These are phyloP conservation scores for Cryphonectria carpinicola DNA, from an alignment of 2,329 filamentous ascomycete genomes.

Conservation along the genomic window DNA sequence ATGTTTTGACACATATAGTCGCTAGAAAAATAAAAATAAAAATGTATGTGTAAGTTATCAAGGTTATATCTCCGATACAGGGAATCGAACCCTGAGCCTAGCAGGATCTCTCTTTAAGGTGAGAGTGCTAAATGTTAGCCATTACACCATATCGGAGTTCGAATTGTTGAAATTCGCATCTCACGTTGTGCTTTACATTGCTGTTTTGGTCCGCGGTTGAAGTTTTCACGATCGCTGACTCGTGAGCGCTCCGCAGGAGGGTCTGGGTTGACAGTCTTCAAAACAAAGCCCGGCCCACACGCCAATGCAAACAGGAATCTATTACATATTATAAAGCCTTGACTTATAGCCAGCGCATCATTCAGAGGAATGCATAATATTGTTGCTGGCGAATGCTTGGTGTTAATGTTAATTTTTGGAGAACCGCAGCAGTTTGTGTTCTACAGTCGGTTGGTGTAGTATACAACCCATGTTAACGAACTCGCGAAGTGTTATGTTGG, in stretches of 20 bases:
- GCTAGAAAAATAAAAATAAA: background rate
- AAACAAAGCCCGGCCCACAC: background rate
- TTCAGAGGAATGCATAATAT: background rate
- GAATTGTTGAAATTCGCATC: background rate
- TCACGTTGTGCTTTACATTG: background rate
- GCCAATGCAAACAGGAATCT: background rate
- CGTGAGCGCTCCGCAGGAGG: background rate
- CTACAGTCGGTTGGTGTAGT: background rate
- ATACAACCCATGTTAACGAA: background rate
- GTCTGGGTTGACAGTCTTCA: background rate
- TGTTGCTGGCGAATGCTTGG: background rate
- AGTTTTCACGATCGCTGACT: background rate
- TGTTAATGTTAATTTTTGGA: too few species aligned
- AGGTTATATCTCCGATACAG: background rate
- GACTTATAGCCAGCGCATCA: background rate
- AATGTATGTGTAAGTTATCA: background rate
- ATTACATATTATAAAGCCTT: background rate
- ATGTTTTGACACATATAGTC: too few species aligned
- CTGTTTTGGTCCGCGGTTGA: background rate
- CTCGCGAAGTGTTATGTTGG: background rate
- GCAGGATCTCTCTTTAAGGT: background rate
- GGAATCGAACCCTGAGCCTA: background rate
- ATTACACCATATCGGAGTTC: background rate
- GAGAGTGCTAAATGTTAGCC: background rate
- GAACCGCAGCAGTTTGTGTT: background rate